These are phyloP conservation scores for Zangia roseola DNA, from an alignment of 768 basidiomycete species.

Conservation along the genomic window DNA sequence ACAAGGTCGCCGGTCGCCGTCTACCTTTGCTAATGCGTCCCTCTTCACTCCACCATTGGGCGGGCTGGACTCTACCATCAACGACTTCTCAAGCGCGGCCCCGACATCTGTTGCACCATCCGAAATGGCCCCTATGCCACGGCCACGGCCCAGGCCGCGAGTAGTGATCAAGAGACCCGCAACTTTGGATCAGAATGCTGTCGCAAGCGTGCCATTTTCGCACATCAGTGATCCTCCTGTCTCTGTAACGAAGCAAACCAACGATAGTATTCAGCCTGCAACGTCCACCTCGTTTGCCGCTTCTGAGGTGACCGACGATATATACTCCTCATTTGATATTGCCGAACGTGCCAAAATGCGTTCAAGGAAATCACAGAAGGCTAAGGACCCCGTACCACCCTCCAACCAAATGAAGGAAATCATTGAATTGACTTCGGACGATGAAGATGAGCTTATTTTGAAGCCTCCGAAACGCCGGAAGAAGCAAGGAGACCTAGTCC, in stretches of 20 bases:
- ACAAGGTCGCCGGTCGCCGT: conserved; percentile 4
- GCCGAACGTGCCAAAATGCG: conserved; percentile 63
- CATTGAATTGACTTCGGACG: conserved; percentile 47
- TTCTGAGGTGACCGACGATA: conserved; percentile 14
- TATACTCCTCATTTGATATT: conserved; percentile 36
- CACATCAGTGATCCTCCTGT: conserved; percentile 21
- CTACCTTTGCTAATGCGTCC: conserved; percentile 9
- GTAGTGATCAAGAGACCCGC: conserved; percentile 20
- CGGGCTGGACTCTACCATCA: conserved; percentile 8
- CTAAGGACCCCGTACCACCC: conserved; percentile 12
- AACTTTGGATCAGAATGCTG: background rate
- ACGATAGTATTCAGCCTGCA: conserved; percentile 23
- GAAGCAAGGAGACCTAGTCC: conserved; percentile 26
- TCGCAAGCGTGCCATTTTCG: conserved; percentile 14
- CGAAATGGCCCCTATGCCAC: conserved; percentile 8
- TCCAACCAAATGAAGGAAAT: conserved; percentile 29
- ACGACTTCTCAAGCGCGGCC: conserved; percentile 13
- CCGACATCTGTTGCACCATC: conserved; percentile 4
- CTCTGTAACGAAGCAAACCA: conserved; percentile 7
- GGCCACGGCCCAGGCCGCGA: conserved; percentile 34
- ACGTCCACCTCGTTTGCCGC: conserved; percentile 8
- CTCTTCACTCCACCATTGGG: conserved; percentile 28
- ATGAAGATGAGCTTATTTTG: conserved; percentile 36
- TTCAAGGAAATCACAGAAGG: conserved; percentile 33
- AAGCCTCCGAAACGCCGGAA: conserved; percentile 31